Evolutionary conservation across 2,329 filamentous ascomycete genomes (phyloP).

Genomic region (Stagonosporopsis vannaccii): DNA sequence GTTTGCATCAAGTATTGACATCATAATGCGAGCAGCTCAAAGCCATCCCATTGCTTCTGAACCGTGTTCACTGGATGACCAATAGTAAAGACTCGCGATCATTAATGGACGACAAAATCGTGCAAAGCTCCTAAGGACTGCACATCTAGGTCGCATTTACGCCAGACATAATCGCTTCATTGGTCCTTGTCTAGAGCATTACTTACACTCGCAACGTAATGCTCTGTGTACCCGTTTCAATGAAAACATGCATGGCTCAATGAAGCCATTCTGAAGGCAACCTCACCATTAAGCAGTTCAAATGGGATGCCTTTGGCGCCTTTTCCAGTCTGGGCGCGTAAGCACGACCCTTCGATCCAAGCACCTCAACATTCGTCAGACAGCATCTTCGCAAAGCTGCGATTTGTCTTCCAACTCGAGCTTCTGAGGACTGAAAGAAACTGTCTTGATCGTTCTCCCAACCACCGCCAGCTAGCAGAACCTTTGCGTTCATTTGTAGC

Average conservation of each 20-base stretch:
- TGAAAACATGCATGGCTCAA: background rate
- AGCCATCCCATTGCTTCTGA: background rate
- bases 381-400: background rate
- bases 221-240: background rate
- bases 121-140: background rate
- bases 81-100: background rate
- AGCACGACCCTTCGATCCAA: background rate
- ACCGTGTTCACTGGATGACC: background rate
- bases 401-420: background rate
- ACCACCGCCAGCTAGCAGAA: background rate
- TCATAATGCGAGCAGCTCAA: background rate
- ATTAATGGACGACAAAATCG: background rate
- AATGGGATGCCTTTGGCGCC: background rate
- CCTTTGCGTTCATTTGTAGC: background rate
- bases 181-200: background rate
- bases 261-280: background rate
- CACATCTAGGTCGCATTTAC: background rate
- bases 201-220: background rate
- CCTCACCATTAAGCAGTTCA: background rate
- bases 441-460: background rate
- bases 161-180: background rate
- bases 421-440: background rate
- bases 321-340: constrained; percentile 1
- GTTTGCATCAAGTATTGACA: background rate
- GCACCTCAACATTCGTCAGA: background rate